Evolutionary conservation across 768 basidiomycete species (phyloP), one percentile per base, ranked within the genome.

Genomic region (Leccinum incarnatum): DNA sequence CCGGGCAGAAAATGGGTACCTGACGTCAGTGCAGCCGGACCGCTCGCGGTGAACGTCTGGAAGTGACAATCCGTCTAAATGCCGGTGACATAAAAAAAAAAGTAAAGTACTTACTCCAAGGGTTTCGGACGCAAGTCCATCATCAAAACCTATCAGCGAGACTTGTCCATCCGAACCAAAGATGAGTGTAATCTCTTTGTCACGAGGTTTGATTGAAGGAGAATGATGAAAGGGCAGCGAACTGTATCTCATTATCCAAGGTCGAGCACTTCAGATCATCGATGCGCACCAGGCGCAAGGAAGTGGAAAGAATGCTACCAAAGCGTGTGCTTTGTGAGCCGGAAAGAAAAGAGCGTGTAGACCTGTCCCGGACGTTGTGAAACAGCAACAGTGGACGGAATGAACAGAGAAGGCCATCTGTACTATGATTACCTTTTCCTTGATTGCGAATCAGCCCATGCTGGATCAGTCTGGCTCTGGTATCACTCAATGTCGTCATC

Each of bases 221-320:
- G 58, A 40, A 46, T 10, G 54, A 60, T 46, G 50, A 47, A 51
- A 62, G 36, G 2, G 62, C 14, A 19, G 27, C 2, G 60, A 67
- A 51, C 55, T 58, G 50, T 25, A 40, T 54, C 19, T 54, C 69
- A 71, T 70, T 48, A 63, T 71, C 54, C 62, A 46, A 59, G 11
- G 55, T 14, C 25, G 34, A n/a, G 45, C 45, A 9, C 34, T 48
- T 57, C 30, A 62, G 50, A 64, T 66, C 66, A 72, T 70, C 30
- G 56, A 62, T 51, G 69, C 70, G 70, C 70, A 51, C 70, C 70
- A 53, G 70, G 70, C 70, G 68, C 70, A 67, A 54, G 56, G 7
- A 45, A 51, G n/a, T 25, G 34, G 25, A 54, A 11, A 49, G 40
- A 58, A 56, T 54, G 14, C 53, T 61, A 65, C 64, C 65, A 58